Conservation (phyloP, 306 rosid species). For the Luffa acutangula region DNA sequence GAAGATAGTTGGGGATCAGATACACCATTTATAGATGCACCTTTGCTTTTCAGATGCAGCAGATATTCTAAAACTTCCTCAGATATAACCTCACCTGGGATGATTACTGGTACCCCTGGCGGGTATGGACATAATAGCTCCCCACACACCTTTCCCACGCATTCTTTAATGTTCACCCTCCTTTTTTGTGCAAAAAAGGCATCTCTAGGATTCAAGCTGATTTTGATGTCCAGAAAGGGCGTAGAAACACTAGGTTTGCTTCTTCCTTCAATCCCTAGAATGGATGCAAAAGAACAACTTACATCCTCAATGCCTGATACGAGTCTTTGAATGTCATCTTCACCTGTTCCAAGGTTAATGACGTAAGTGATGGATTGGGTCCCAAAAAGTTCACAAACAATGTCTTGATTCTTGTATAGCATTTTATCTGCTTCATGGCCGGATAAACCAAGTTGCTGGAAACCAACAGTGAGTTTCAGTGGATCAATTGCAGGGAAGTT, state of each 20-base stretch:
- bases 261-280: constrained; percentile 17
- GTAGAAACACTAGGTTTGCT: constrained; percentile 5
- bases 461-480: constrained; percentile 60
- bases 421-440: constrained; percentile 64
- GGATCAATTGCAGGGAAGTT: constrained; percentile 48
- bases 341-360: constrained; percentile 57
- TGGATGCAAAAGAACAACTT: constrained; percentile 17
- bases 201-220: constrained; percentile 64
- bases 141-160: constrained; percentile 62
- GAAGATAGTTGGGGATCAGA: constrained; percentile 69
- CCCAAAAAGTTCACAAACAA: constrained; percentile 69
- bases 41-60: constrained; percentile 40
- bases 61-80: constrained; percentile 51
- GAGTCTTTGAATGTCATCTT: constrained; percentile 51
- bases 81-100: constrained; percentile 67
- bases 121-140: constrained; percentile 82
- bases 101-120: constrained; percentile 70
- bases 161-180: constrained; percentile 37
- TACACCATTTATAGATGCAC: constrained; percentile 56
- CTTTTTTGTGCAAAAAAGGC: constrained; percentile 66
- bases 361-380: constrained; percentile 47
- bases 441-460: constrained; percentile 67
- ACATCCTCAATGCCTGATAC: constrained; percentile 47
- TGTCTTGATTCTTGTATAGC: constrained; percentile 32
- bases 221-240: constrained; percentile 38